Evolutionary conservation across 768 basidiomycete species (phyloP).

Genomic region (Auriculariales sp.): DNA sequence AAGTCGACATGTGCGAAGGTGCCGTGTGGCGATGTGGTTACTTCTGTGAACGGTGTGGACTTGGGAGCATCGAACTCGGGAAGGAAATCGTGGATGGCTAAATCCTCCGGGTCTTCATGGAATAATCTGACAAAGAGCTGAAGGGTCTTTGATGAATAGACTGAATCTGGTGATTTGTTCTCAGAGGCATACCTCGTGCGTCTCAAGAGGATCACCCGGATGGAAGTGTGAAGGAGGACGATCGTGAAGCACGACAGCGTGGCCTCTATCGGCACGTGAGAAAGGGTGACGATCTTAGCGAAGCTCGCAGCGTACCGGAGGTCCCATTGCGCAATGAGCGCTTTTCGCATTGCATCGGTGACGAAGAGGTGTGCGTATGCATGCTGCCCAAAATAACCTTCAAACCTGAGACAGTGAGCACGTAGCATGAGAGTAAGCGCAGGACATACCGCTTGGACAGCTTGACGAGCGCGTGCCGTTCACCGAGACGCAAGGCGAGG

Average conservation of each 20-base stretch:
- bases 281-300: conserved; percentile 1
- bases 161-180: neutral
- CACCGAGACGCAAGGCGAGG: conserved; percentile 67
- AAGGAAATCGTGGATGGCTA: conserved; percentile 26
- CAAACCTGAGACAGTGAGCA: conserved; percentile 44
- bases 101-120: neutral
- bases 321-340: conserved; percentile 56
- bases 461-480: conserved; percentile 49
- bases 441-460: conserved; percentile 53
- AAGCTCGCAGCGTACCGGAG: conserved; percentile 40
- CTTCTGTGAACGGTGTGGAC: conserved; percentile 47
- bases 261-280: conserved; percentile 40
- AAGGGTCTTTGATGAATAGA: neutral
- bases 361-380: conserved; percentile 92
- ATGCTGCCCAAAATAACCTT: conserved; percentile 56
- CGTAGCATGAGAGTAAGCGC: conserved; percentile 3
- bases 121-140: conserved; percentile 20
- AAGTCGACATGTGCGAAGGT: neutral
- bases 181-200: conserved; percentile 49
- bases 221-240: conserved; percentile 81
- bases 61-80: conserved; percentile 37
- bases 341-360: conserved; percentile 70
- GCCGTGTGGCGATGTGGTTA: conserved; percentile 13
- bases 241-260: conserved; percentile 71
- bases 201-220: conserved; percentile 49